Percentiles rank a stretch among this genome's conserved stretches.
Evolutionary conservation across 2,329 filamentous ascomycete species (phyloP).

Genomic region (Diaporthe citri): DNA sequence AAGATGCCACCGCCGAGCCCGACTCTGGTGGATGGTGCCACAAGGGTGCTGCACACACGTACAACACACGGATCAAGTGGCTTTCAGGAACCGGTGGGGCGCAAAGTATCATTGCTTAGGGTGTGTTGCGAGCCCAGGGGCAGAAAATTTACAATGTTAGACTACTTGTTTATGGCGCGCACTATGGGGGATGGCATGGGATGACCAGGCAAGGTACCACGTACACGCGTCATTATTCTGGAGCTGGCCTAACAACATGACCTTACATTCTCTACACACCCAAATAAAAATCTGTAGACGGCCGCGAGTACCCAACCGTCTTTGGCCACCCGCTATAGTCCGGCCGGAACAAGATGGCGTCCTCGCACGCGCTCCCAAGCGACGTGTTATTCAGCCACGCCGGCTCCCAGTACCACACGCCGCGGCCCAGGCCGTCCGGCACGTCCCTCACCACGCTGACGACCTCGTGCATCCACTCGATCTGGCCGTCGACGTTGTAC

Average conservation of each 20-base stretch:
- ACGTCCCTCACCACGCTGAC: constrained; percentile 62
- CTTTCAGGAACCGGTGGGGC: neutral
- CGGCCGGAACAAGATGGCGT: constrained; percentile 7
- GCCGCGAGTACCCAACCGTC: constrained; percentile 19
- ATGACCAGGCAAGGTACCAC: neutral
- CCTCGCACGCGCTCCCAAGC: constrained; percentile 56
- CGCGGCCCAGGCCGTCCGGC: constrained; percentile 65
- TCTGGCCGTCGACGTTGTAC: constrained; percentile 73
- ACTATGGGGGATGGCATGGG: too few relatives aligned
- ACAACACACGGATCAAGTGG: neutral
- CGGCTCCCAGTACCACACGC: constrained; percentile 81
- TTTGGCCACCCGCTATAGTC: constrained; percentile 4
- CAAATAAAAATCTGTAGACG: constrained; percentile 7
- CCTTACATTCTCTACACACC: neutral
- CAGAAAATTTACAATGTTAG: neutral
- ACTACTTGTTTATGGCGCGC: neutral
- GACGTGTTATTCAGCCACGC: constrained; percentile 76
- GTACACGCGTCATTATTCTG: neutral
- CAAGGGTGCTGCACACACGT: neutral
- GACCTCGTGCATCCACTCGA: constrained; percentile 70
- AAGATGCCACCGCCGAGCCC: constrained; percentile 1
- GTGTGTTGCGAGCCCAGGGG: neutral
- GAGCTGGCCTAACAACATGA: neutral
- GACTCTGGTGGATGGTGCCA: neutral
- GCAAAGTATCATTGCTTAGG: neutral